Conservation (phyloP, 805 yeast genomes). For the Myxozyma vanderwaltii region DNA sequence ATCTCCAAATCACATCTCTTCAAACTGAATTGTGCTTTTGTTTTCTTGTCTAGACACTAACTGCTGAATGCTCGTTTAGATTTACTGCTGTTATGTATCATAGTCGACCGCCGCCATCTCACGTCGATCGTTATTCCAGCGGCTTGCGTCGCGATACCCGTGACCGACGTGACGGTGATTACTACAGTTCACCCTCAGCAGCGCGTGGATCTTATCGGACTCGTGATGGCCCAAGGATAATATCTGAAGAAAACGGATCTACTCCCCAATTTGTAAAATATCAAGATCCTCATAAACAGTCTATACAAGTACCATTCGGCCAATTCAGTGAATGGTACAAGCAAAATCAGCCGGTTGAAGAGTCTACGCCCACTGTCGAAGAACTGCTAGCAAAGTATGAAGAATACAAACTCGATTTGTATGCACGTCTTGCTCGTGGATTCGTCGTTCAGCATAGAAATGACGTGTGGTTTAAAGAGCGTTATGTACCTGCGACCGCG, state of each 20-base stretch:
- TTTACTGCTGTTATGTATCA: background rate
- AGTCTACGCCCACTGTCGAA: background rate
- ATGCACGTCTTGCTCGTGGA: slow-evolving; percentile 31
- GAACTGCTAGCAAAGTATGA: slow-evolving; percentile 19
- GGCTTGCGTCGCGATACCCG: background rate
- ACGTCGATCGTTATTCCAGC: slow-evolving; percentile 13
- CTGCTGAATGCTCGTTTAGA: background rate
- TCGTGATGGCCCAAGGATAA: background rate
- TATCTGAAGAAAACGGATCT: background rate
- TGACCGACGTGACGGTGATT: slow-evolving; percentile 20
- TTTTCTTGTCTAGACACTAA: too few relatives aligned
- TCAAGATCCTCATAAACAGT: slow-evolving; percentile 24
- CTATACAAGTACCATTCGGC: slow-evolving; percentile 21
- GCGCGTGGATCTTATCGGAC: slow-evolving; percentile 7
- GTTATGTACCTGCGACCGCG: slow-evolving; percentile 19
- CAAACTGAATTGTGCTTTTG: too few relatives aligned
- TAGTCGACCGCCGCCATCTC: background rate
- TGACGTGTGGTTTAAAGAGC: slow-evolving; percentile 34
- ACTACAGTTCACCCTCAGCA: slow-evolving; percentile 4
- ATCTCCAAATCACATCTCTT: background rate
- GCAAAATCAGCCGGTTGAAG: slow-evolving; percentile 12
- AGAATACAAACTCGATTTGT: slow-evolving; percentile 26
- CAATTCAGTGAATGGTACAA: slow-evolving; percentile 28
- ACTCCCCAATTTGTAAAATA: slow-evolving; percentile 2
- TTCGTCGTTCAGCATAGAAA: slow-evolving; percentile 29